Evolutionary conservation across 2,329 filamentous ascomycete genomes (phyloP).

Genomic region (Mycocentrospora acerina): DNA sequence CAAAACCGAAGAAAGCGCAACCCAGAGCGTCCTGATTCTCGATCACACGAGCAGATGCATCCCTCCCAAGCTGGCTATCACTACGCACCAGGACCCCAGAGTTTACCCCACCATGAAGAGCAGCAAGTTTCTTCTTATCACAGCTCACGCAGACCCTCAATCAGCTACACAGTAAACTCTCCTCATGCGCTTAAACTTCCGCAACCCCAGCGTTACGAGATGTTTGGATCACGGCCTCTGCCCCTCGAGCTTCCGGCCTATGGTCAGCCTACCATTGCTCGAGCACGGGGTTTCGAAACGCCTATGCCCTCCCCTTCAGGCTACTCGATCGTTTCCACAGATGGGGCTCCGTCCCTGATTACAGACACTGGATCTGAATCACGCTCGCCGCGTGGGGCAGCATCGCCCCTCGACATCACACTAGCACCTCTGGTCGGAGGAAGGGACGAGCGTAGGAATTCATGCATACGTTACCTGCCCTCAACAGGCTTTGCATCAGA

Average conservation of each 20-base stretch:
- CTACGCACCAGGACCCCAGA: slow-evolving; percentile 27
- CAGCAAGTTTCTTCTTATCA: slow-evolving; percentile 30
- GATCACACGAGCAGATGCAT: slow-evolving; percentile 29
- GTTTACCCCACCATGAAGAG: slow-evolving; percentile 28
- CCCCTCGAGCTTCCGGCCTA: slow-evolving; percentile 32
- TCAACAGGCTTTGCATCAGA: slow-evolving; percentile 42
- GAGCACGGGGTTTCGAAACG: slow-evolving; percentile 49
- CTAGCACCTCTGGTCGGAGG: slow-evolving; percentile 39
- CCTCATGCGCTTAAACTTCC: slow-evolving; percentile 35
- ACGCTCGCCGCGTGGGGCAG: slow-evolving; percentile 48
- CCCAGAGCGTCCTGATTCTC: slow-evolving; percentile 34
- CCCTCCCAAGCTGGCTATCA: slow-evolving; percentile 35
- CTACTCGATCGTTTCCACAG: slow-evolving; percentile 64
- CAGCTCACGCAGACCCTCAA: slow-evolving; percentile 30
- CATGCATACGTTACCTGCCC: slow-evolving; percentile 39
- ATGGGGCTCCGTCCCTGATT: slow-evolving; percentile 67
- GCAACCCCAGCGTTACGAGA: slow-evolving; percentile 35
- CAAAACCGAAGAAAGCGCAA: slow-evolving; percentile 71
- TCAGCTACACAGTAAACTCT: slow-evolving; percentile 28
- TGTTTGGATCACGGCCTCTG: slow-evolving; percentile 36
- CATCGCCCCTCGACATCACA: slow-evolving; percentile 50
- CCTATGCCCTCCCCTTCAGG: slow-evolving; percentile 65
- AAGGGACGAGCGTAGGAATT: slow-evolving; percentile 41
- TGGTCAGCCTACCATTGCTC: slow-evolving; percentile 21
- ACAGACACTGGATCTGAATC: slow-evolving; percentile 62